Base-by-base conservation (phyloP, 2,329 filamentous ascomycete genomes). In the Juglanconis sp. region DNA sequence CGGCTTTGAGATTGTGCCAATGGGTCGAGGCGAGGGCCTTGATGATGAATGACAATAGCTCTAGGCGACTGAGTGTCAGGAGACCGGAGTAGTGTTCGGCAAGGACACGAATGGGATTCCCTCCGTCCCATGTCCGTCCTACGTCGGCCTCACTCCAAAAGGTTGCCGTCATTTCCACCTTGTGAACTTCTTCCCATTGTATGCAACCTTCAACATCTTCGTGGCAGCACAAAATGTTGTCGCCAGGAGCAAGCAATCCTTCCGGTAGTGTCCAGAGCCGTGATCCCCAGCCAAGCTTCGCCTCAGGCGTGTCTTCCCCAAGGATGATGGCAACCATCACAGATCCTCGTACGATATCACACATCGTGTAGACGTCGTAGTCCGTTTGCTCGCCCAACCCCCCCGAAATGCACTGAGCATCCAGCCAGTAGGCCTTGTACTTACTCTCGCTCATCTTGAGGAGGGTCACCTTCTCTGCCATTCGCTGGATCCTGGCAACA, bases 41-140 rank as follows among this genome's bases (percentile, higher is more conserved):
- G 7, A 72, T 57, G 4, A 66, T 68, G 4, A 65, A 65, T 2
- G 63, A 61, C 24, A 71, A 65, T 1, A 71, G 55, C 34, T 72
- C 69, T 7, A 71, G 59, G 1, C 65, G 67, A 49, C 65, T 69
- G n/a, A 72, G 60, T 0, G 60, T 65, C 4, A 72, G 61, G 13
- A 62, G 60, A 7, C 60, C 62, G 11, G 66, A 61, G 53, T 65
- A 72, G 55, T 72, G 70, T 59, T 72, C 70, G 11, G 69, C 64
- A 1, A 72, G 62, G 24, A 65, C 56, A n/a, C 68, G 63, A 53
- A 64, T 65, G 36, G 65, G 42, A 10, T 57, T 55, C 4, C 63
- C 61, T 17, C 59, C 63, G 13, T 60, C 57, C n/a, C 62, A 57
- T 4, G 51, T 47, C 8, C 60, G 9, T 3, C 10, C 17, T 24